A percentile compares a stretch with the other conserved stretches of the same genome.
Conservation (phyloP, 257 asterid genomes). For the Cinchona pubescens region DNA sequence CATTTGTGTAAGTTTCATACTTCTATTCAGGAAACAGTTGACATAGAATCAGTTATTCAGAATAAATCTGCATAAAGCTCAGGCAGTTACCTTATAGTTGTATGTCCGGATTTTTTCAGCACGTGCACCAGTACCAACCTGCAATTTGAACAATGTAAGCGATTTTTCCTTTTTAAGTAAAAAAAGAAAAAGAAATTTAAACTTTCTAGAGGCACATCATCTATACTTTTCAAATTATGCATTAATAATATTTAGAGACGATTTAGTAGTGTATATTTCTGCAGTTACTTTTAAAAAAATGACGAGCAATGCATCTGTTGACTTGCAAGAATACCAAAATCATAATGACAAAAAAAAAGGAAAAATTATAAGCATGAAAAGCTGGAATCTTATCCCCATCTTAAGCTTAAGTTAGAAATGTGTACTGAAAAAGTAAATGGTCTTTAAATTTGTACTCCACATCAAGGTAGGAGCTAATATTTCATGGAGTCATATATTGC, state of each 20-base stretch:
- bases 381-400: background rate
- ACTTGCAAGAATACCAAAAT: background rate
- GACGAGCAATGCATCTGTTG: background rate
- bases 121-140: constrained; percentile 99
- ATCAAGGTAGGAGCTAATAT: background rate
- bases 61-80: background rate
- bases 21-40: background rate
- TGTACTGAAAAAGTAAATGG: background rate
- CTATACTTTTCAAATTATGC: background rate
- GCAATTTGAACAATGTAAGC: too few species aligned
- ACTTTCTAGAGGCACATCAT: too few species aligned
- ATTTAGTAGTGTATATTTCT: too few species aligned
- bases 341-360: background rate
- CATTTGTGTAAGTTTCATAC: background rate
- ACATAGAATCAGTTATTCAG: background rate
- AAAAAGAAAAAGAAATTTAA: too few species aligned
- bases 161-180: too few species aligned
- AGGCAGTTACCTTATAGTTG: constrained; percentile 75
- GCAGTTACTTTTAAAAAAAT: background rate
- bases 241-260: background rate
- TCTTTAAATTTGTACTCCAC: background rate
- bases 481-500: background rate
- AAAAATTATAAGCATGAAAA: background rate
- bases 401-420: background rate
- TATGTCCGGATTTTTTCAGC: constrained; percentile 93